These are phyloP conservation scores for Rhizopogon vinicolor DNA, from an alignment of 768 basidiomycete genomes.

Conservation along the genomic window DNA sequence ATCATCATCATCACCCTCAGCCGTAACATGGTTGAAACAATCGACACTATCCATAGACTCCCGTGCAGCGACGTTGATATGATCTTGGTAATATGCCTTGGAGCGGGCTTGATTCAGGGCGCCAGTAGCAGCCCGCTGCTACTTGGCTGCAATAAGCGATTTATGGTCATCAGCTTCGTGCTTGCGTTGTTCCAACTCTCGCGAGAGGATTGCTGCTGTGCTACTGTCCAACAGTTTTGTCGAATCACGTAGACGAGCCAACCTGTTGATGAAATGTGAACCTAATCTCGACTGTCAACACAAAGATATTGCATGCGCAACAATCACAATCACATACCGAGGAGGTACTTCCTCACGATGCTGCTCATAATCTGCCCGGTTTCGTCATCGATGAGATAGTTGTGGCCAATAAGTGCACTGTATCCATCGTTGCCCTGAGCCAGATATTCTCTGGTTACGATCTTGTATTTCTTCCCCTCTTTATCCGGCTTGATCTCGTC, in stretches of 20 bases:
- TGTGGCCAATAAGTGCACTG: conserved; percentile 55
- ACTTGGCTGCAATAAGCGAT: conserved; percentile 34
- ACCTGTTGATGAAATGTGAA: conserved; percentile 38
- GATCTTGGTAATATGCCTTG: conserved; percentile 50
- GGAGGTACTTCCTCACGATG: conserved; percentile 78
- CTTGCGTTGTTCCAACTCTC: conserved; percentile 37
- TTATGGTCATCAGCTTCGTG: conserved; percentile 19
- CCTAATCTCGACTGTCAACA: conserved; percentile 37
- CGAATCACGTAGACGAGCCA: conserved; percentile 36
- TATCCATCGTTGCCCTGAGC: conserved; percentile 83
- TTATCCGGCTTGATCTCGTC: conserved; percentile 51
- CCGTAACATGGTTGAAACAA: conserved; percentile 48
- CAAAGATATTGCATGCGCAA: neutral
- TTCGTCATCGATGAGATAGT: conserved; percentile 79
- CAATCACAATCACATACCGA: conserved; percentile 44
- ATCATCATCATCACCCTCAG: conserved; percentile 15
- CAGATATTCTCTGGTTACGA: conserved; percentile 89
- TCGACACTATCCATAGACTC: conserved; percentile 84
- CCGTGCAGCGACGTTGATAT: conserved; percentile 53
- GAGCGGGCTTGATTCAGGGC: conserved; percentile 45
- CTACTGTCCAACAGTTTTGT: conserved; percentile 34
- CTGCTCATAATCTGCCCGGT: conserved; percentile 72
- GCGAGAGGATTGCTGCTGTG: conserved; percentile 41
- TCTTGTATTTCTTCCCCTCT: conserved; percentile 53
- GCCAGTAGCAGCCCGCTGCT: conserved; percentile 43